Percentiles rank a stretch among this genome's conserved stretches.
Evolutionary conservation across 2,329 filamentous ascomycete species (phyloP).

Genomic region (Aspergillus chevalieri): DNA sequence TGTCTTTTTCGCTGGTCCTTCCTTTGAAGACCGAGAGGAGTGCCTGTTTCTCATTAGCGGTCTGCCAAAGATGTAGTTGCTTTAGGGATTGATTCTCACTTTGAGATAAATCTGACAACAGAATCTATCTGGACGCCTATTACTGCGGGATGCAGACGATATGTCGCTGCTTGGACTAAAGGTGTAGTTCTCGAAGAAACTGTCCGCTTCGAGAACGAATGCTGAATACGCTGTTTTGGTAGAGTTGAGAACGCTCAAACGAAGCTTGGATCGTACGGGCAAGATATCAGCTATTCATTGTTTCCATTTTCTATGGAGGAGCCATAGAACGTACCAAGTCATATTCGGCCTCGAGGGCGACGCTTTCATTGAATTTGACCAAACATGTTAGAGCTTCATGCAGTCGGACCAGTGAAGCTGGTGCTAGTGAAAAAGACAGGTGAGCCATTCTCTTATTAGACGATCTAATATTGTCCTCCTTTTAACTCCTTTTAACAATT

Average conservation of each 20-base stretch:
- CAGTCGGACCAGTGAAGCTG: conserved; percentile 50
- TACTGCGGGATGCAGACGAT: conserved; percentile 6
- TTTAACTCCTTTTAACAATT: neutral
- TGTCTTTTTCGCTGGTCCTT: conserved; percentile 50
- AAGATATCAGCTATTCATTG: neutral
- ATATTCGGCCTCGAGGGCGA: conserved; percentile 56
- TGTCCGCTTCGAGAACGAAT: conserved; percentile 48
- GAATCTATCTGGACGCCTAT: conserved; percentile 44
- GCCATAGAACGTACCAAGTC: conserved; percentile 43
- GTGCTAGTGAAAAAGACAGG: conserved; percentile 49
- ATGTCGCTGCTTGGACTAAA: conserved; percentile 35
- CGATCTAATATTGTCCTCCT: neutral
- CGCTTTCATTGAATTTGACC: conserved; percentile 57
- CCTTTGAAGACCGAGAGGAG: conserved; percentile 60
- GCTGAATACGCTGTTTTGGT: conserved; percentile 60
- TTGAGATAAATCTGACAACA: conserved; percentile 56
- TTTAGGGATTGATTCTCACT: conserved; percentile 28
- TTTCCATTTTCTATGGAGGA: neutral
- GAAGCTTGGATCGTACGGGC: conserved; percentile 40
- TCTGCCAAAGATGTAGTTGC: neutral
- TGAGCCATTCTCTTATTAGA: conserved; percentile 23
- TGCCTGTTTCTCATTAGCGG: conserved; percentile 28
- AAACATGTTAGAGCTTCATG: conserved; percentile 57
- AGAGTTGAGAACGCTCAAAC: conserved; percentile 55
- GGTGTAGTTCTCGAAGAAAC: conserved; percentile 56